Evolutionary conservation across 1,284 basidiomycete species (phyloP), one percentile per base, ranked within the genome.

Genomic region (Papiliotrema laurentii): DNA sequence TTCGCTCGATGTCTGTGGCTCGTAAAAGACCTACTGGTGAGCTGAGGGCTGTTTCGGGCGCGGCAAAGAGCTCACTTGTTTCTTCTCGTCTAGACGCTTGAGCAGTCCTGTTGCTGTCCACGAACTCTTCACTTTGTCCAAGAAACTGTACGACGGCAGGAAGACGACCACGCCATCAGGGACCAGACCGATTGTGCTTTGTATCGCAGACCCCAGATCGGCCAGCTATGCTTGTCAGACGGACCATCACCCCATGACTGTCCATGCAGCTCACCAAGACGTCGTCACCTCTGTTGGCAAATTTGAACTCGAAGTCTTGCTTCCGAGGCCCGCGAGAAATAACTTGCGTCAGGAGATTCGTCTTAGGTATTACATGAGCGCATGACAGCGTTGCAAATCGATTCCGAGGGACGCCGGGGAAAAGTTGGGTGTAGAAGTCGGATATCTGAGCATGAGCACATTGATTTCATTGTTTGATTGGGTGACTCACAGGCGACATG

Each of bases 131-230:
- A 87, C 79, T 25, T 75, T 74, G 54, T 87, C 81, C 26, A 97
- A 75, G 57, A 91, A 92, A 21, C 79, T 80, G 69, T 98, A 98
- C 0, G 91, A 96, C 0, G 94, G 93, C 33, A 97, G 82, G 65
- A 98, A 98, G 4, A 96, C 85, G 19, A 98, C 87, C 69, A 97
- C 80, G 0, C 94, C 94, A 31, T 84, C 84, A 0, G 91, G 89
- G 2, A 94, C 79, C 22, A 93, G 71, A 33, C 81, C 84, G 34
- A 81, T 78, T 41, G 93, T 81, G 60, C 94, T 97, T 31, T 83
- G 68, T 35, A 98, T 71, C 5, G 87, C 80, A 44, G 88, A 85
- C 0, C 91, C 93, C 1, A 98, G 79, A 61, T 97, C 93, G 21
- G 79, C 78, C 14, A 94, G 78, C 86, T 92, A 55, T 13, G n/a